Evolutionary conservation across 768 basidiomycete genomes (phyloP).

Genomic region (Phlebiopsis gigantea): DNA sequence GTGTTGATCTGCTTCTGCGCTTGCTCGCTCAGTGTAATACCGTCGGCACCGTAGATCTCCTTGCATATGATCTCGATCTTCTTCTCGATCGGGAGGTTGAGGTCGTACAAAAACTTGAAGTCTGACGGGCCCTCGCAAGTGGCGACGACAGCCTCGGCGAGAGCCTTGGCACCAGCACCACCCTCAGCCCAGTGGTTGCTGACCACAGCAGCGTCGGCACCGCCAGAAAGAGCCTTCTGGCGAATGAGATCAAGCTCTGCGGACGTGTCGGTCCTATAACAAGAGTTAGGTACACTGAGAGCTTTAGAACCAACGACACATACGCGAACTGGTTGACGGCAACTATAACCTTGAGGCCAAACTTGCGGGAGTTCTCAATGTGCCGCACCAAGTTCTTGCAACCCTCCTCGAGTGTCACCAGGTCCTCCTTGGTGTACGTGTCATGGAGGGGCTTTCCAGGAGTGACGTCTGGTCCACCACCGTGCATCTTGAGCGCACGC

Average conservation of each 20-base stretch:
- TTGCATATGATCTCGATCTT: constrained; percentile 87
- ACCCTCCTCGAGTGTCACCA: constrained; percentile 84
- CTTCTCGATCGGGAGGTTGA: constrained; percentile 74
- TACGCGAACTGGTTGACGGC: constrained; percentile 94
- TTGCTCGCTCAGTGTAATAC: constrained; percentile 79
- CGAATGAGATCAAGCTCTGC: constrained; percentile 87
- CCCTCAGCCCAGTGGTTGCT: constrained; percentile 98
- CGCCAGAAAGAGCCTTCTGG: constrained; percentile 62
- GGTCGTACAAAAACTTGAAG: constrained; percentile 93
- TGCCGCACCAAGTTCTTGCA: constrained; percentile 92
- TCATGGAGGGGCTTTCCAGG: constrained; percentile 93
- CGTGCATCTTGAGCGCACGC: constrained; percentile 98
- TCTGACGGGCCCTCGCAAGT: constrained; percentile 77
- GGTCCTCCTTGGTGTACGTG: constrained; percentile 91
- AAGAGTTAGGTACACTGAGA: neutral
- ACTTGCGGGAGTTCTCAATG: constrained; percentile 92
- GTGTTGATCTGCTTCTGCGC: constrained; percentile 84
- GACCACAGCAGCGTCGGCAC: constrained; percentile 92
- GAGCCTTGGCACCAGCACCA: constrained; percentile 81
- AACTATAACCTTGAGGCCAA: constrained; percentile 93
- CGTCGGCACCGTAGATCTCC: constrained; percentile 93
- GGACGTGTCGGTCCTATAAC: constrained; percentile 72
- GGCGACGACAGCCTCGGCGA: constrained; percentile 89
- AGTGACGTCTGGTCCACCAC: constrained; percentile 93
- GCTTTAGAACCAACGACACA: neutral